These are phyloP conservation scores for Spirogloea muscicola DNA, from an alignment of 139 green algal species.

Conservation along the genomic window DNA sequence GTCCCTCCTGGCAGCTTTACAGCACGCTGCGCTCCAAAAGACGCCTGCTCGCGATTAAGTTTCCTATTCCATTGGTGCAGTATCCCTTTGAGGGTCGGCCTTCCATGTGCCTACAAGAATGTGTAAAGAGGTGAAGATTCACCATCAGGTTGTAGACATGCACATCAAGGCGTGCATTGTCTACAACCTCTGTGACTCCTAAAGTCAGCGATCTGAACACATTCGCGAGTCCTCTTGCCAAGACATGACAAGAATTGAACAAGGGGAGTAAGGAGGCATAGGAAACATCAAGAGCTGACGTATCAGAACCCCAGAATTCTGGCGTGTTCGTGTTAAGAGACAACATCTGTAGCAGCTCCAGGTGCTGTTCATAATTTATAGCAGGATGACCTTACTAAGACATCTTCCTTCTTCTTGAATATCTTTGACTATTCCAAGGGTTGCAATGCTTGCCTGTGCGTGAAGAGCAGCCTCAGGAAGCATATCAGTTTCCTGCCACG, in stretches of 20 bases:
- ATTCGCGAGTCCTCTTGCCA: not conserved
- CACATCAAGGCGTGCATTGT: not conserved
- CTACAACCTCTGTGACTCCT: not conserved
- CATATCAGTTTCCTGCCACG: conserved; percentile 26
- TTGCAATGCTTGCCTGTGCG: conserved; percentile 3
- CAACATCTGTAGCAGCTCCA: not conserved
- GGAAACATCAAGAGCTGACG: too few relatives aligned
- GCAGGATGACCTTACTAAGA: not conserved
- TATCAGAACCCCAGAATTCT: too few relatives aligned
- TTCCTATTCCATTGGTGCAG: conserved; percentile 23
- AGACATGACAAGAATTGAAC: not conserved
- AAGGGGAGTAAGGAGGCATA: too few relatives aligned
- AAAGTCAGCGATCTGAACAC: not conserved
- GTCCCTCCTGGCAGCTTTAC: too few relatives aligned
- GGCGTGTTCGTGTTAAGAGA: too few relatives aligned
- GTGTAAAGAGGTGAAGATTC: too few relatives aligned
- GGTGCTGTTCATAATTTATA: not conserved
- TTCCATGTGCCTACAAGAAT: conserved; percentile 22
- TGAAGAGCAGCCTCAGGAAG: conserved; percentile 31
- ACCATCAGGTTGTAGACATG: not conserved
- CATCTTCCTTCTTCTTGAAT: not conserved
- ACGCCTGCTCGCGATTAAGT: conserved; percentile 20
- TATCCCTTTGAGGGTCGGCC: not conserved
- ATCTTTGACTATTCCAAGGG: not conserved
- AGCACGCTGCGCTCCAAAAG: too few relatives aligned